Evolutionary conservation across 2,329 filamentous ascomycete genomes (phyloP), one percentile per base, ranked within the genome.

Genomic region (Parastagonospora nodorum): DNA sequence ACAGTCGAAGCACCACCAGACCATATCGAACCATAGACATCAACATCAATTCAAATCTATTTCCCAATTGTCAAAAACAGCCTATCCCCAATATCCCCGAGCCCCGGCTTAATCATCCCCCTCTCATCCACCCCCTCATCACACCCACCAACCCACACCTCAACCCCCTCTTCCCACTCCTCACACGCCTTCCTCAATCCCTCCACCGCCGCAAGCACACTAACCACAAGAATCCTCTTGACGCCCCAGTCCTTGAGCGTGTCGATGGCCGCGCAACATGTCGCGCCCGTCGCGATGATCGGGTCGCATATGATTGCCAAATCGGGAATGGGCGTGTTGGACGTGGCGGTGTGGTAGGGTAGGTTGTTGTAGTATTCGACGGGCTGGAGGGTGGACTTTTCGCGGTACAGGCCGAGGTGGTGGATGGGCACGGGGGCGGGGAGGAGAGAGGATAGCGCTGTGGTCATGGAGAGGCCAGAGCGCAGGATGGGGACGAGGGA

Each of bases 291-390:
- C 1, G 93, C 94, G 68, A 97, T 95, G 62, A 97, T 85, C 3
- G 93, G 94, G 70, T 97, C 93, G 41, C 96, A 84, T 47, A 97
- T 79, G 68, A 97, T 89, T 51, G 92, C 92, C 10, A 96, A 80
- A 16, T 83, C 80, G 1, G 84, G 75, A 11, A 74, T 72, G 4
- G 32, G 57, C 5, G 69, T 55, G 41, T 75, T 79, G 38, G 76
- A 66, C 30, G 77, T 77, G 48, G 63, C 79, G 33, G 80, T 71
- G 76, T 90, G 88, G 75, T 90, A 88, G 31, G 92, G 92, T 15
- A 97, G 86, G 75, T 96, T 96, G 81, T 97, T 97, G 83, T 97
- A 97, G 83, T 97, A 96, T 77, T 96, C 92, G 51, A 97, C 92
- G 2, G 92, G 91, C 66, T 91, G 86, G 49, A 97, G 86, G 38